Evolutionary conservation across 495 filamentous ascomycete genomes (phyloP).

Genomic region (Penicillium soppii): DNA sequence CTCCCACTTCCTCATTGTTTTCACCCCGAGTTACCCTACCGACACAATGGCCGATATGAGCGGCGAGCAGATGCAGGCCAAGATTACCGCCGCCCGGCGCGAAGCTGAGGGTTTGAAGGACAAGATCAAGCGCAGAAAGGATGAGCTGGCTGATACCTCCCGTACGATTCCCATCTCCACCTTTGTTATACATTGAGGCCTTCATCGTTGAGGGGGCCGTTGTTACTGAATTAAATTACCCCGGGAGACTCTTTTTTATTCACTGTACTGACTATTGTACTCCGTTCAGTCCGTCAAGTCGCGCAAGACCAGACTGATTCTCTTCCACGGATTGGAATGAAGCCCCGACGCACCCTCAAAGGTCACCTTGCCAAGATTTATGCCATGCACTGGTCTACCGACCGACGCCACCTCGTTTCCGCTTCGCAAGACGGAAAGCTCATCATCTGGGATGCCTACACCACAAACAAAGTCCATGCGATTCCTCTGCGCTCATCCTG

Average conservation of each 20-base stretch:
- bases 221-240: background rate
- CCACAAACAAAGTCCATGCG: conserved; percentile 98
- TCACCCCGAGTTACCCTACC: conserved; percentile 26
- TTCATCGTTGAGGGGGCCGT: background rate
- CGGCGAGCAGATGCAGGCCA: conserved; percentile 75
- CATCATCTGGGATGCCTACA: conserved; percentile 99
- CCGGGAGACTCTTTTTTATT: background rate
- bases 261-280: conserved; percentile 7
- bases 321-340: conserved; percentile 92
- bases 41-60: conserved; percentile 61
- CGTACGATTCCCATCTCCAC: conserved; percentile 59
- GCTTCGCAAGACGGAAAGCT: conserved; percentile 99
- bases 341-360: conserved; percentile 90
- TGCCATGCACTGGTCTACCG: conserved; percentile 99
- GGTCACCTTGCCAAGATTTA: conserved; percentile 99
- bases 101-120: conserved; percentile 98
- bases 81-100: conserved; percentile 93
- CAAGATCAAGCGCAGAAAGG: conserved; percentile 98
- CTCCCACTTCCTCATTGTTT: conserved; percentile 14
- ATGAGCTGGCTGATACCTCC: conserved; percentile 96
- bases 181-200: background rate
- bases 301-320: conserved; percentile 84
- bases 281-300: conserved; percentile 77
- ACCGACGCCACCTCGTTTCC: conserved; percentile 95
- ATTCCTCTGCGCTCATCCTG: conserved; percentile 98